phyloP scores from a whole-genome alignment of 1,284 basidiomycete species.

The Trametes pubescens region DNA sequence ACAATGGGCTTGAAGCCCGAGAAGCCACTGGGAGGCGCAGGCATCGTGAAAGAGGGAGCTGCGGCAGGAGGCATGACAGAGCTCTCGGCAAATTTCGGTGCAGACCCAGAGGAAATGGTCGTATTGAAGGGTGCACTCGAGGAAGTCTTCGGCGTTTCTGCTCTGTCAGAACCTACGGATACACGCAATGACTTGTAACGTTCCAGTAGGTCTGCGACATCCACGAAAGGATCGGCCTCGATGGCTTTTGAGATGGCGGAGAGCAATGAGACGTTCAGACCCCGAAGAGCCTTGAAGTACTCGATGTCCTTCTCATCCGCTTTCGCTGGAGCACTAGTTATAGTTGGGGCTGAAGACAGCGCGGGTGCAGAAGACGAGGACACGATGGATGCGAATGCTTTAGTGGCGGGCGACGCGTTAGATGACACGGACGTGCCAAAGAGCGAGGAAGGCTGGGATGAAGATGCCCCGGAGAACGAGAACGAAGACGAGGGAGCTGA shows the following conservation, averaged over 20 bases:
- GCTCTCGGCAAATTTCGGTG: constrained; percentile 13
- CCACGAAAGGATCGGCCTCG: constrained; percentile 80
- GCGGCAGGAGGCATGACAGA: constrained; percentile 20
- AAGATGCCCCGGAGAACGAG: constrained; percentile 34
- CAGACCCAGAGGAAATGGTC: constrained; percentile 10
- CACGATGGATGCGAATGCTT: constrained; percentile 46
- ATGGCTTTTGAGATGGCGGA: constrained; percentile 68
- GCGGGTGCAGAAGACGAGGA: constrained; percentile 31
- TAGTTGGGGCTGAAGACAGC: constrained; percentile 25
- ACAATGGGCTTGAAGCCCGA: constrained; percentile 36
- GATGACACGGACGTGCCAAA: constrained; percentile 35
- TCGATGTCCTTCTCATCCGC: constrained; percentile 50
- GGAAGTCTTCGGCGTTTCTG: constrained; percentile 46
- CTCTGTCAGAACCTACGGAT: constrained; percentile 65
- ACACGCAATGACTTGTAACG: constrained; percentile 71
- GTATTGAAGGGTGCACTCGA: constrained; percentile 16
- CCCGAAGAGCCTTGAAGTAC: constrained; percentile 82
- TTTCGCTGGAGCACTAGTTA: constrained; percentile 29
- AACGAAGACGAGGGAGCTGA: constrained; percentile 36
- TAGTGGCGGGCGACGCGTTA: constrained; percentile 47
- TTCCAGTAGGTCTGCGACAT: constrained; percentile 67
- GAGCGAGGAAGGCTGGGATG: constrained; percentile 21
- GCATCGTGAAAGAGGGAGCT: constrained; percentile 44
- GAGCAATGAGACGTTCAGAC: constrained; percentile 80
- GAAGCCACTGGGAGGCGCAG: constrained; percentile 50